These are phyloP conservation scores for Rosa hybrid DNA, from an alignment of 331 rosid species.

Conservation along the genomic window DNA sequence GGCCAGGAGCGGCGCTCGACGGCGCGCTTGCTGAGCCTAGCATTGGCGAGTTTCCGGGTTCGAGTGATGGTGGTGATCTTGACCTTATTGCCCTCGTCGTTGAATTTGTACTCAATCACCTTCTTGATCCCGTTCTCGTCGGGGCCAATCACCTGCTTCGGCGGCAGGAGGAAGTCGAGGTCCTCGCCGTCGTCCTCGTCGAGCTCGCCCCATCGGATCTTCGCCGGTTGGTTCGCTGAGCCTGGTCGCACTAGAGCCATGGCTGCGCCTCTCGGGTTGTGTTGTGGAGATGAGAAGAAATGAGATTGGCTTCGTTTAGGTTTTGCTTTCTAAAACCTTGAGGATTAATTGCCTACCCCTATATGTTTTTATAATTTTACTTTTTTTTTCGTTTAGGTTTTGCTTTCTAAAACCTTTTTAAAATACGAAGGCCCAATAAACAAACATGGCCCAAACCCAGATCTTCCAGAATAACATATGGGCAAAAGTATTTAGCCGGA, in stretches of 20 bases:
- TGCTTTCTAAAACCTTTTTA: background rate
- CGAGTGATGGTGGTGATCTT: slow-evolving; percentile 75
- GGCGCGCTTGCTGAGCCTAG: slow-evolving; percentile 87
- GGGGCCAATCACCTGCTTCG: slow-evolving; percentile 70
- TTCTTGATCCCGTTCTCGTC: slow-evolving; percentile 80
- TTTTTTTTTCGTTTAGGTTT: no score
- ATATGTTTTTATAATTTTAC: background rate
- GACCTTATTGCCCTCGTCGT: slow-evolving; percentile 78
- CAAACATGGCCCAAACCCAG: no score
- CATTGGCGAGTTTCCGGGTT: slow-evolving; percentile 81
- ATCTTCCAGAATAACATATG: no score
- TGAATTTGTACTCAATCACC: slow-evolving; percentile 73
- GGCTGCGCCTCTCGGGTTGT: background rate
- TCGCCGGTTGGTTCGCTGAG: slow-evolving; percentile 35
- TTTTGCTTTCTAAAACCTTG: background rate
- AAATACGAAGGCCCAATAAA: no score
- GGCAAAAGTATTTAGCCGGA: no score
- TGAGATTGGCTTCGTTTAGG: background rate
- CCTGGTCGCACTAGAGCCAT: slow-evolving; percentile 29
- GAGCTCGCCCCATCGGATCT: slow-evolving; percentile 81
- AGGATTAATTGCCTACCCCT: background rate
- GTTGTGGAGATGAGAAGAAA: background rate
- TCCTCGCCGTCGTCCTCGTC: slow-evolving; percentile 91
- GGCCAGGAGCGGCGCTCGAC: slow-evolving; percentile 84
- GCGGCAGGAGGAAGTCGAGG: slow-evolving; percentile 82